Evolutionary conservation across 2,329 filamentous ascomycete species (phyloP), one percentile per base, ranked within the genome.

Genomic region (Calcarisporium arbuscula): DNA sequence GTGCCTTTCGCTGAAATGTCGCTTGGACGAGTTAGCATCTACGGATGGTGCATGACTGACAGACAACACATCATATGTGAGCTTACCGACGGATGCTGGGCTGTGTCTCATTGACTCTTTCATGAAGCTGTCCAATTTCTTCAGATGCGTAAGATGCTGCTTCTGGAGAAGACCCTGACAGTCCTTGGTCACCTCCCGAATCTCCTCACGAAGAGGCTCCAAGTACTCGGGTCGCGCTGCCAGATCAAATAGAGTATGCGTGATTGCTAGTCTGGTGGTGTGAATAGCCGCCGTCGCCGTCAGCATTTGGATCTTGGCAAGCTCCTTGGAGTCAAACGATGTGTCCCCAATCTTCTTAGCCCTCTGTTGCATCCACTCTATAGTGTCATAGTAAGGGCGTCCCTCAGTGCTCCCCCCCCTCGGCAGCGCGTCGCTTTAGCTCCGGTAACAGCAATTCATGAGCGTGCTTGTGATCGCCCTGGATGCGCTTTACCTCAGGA

Each of bases 101-200:
- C 53, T n/a, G n/a, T n/a, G n/a, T n/a, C n/a, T n/a, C n/a, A n/a
- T n/a, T n/a, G n/a, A n/a, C 45, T 70, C 66, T 41, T 62, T 65
- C 53, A 70, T 66, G 48, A 70, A 69, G 43, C 65, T 68, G 45
- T 70, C 66, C 45, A 68, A 44, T 51, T 67, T 68, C 48, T 61
- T 61, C 27, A 70, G 51, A 40, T 59, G 19, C 5, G 20, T 36
- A 6, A 36, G 11, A 16, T 30, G 20, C 28, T 30, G 19, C 20
- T 36, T 36, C 14, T 36, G 20, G 8, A 36, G 6, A 28, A 19
- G 2, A 19, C 34, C 34, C 4, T 36, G 23, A 15, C 17, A 22
- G n/a, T 30, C 32, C 8, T 4, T 10, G 17, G 19, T 30, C 8
- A 31, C 17, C 19, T 31, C 15, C 9, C 8, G 14, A 17, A 36